Percentiles rank a stretch among this genome's conserved stretches.
Conservation (phyloP, 75 land plant genomes). For the Pinus taeda region DNA sequence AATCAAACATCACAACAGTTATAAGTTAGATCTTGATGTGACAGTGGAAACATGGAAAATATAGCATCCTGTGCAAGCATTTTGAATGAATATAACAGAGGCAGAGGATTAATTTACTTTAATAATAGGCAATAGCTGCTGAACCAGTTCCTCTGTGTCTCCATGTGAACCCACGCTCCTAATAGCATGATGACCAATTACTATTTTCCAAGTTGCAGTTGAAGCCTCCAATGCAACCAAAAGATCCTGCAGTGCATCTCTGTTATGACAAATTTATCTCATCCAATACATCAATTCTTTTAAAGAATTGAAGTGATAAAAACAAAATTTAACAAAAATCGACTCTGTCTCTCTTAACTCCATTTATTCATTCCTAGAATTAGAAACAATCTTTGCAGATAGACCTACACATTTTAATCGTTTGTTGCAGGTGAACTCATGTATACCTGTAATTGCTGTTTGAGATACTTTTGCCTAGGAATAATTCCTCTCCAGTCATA, state of each 20-base stretch:
- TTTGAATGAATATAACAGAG: no score
- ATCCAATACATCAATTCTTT: no score
- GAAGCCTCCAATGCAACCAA: conserved; percentile 14
- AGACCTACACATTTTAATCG: no score
- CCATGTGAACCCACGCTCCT: conserved; percentile 23
- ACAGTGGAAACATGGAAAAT: no score
- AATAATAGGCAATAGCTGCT: conserved; percentile 13
- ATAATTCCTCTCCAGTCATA: conserved; percentile 84
- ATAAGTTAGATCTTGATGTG: conserved; percentile 1
- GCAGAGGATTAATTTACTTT: neutral
- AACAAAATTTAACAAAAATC: no score
- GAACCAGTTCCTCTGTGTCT: conserved; percentile 8
- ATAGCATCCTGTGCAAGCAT: no score
- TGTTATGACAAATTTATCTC: no score
- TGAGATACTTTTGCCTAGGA: conserved; percentile 51
- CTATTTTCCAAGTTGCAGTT: conserved; percentile 24
- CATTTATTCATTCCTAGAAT: no score
- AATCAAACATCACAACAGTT: neutral
- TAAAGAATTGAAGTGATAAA: no score
- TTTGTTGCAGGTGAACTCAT: neutral
- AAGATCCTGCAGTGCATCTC: conserved; percentile 2
- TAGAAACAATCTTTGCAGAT: no score
- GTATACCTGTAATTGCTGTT: conserved; percentile 50
- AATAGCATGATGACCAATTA: conserved; percentile 21
- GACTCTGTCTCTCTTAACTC: no score